These are phyloP conservation scores for Neospermospora avenae DNA, from an alignment of 2,329 filamentous ascomycete species.

Conservation along the genomic window DNA sequence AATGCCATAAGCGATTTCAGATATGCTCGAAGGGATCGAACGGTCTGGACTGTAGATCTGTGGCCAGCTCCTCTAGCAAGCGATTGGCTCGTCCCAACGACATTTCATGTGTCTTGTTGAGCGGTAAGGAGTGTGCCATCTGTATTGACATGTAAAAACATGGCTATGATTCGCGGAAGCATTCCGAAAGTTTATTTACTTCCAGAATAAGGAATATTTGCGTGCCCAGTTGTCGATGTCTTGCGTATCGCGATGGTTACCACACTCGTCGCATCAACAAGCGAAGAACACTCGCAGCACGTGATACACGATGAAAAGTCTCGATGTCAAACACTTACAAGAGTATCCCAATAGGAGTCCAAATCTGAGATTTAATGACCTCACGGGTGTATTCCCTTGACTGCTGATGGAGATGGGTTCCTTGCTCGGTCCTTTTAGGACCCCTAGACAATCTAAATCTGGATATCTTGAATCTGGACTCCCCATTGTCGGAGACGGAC, in stretches of 20 bases:
- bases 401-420: background rate
- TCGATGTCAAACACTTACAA: background rate
- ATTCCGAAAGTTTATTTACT: too few species aligned
- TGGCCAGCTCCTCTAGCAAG: background rate
- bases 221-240: too few species aligned
- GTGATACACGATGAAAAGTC: background rate
- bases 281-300: background rate
- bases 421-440: background rate
- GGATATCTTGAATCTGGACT: background rate
- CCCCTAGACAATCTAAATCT: background rate
- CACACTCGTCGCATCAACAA: background rate
- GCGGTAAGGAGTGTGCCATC: too few species aligned
- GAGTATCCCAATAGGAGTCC: background rate
- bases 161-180: too few species aligned
- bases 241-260: background rate
- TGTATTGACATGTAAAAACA: too few species aligned
- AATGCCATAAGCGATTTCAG: background rate
- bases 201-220: background rate
- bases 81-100: background rate
- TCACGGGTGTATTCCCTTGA: background rate
- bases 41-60: background rate
- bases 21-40: background rate
- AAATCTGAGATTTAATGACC: background rate
- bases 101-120: background rate
- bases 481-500: conserved; percentile 16